These are phyloP conservation scores for Ceratonia siliqua DNA, from an alignment of 306 rosid species.

Conservation along the genomic window DNA sequence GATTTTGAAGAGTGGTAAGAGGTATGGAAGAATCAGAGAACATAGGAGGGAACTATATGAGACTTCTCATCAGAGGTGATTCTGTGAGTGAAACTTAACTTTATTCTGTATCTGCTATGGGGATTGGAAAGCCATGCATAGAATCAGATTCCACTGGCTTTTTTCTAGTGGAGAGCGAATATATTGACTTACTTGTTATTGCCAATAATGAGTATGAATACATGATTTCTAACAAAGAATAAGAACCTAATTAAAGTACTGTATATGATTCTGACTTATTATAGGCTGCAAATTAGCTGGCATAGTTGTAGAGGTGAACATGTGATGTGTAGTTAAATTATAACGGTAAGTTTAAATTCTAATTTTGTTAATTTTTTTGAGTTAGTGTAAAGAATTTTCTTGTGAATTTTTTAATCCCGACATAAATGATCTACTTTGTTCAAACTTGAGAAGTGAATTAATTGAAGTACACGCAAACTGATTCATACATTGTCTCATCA, in stretches of 20 bases:
- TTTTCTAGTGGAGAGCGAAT: slow-evolving; percentile 24
- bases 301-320: not conserved
- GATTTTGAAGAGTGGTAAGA: not conserved
- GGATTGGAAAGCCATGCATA: not conserved
- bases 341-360: too few relatives aligned
- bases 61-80: slow-evolving; percentile 9
- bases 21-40: too few relatives aligned
- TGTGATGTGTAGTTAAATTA: too few relatives aligned
- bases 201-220: not conserved
- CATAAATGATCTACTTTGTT: too few relatives aligned
- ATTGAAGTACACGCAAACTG: too few relatives aligned
- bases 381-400: too few relatives aligned
- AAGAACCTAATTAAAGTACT: not conserved
- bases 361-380: not conserved
- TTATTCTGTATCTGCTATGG: not conserved
- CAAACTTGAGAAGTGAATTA: too few relatives aligned
- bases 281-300: not conserved
- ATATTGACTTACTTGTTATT: not conserved
- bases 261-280: not conserved
- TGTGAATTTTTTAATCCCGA: too few relatives aligned
- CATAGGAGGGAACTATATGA: not conserved
- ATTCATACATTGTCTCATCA: too few relatives aligned
- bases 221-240: slow-evolving; percentile 5
- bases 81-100: not conserved
- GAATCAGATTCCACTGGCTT: slow-evolving; percentile 39